phyloP scores from a whole-genome alignment of 371 early-diverging fungal species.

The Chytridiales sp. region DNA sequence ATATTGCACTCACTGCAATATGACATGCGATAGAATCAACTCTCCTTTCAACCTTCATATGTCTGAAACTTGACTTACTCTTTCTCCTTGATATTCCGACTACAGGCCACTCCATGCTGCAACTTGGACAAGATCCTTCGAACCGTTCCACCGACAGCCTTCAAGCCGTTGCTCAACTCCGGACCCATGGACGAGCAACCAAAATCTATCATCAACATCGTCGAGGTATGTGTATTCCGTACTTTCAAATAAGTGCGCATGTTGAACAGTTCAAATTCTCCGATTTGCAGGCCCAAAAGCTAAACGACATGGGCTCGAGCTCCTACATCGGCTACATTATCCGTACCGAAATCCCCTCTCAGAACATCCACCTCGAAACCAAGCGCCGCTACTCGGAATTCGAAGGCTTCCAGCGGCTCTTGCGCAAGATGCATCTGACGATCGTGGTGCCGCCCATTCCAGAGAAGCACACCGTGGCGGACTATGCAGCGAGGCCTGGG shows the following conservation, averaged over 20 bases:
- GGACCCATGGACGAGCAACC: conserved; percentile 16
- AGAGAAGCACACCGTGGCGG: conserved; percentile 87
- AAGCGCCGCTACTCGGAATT: conserved; percentile 93
- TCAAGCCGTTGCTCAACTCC: conserved; percentile 26
- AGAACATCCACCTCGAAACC: conserved; percentile 37
- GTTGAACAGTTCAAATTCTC: background rate
- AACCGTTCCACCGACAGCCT: conserved; percentile 4
- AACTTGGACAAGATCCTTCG: conserved; percentile 28
- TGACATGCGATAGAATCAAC: no score
- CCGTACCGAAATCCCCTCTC: conserved; percentile 29
- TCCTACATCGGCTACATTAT: conserved; percentile 51
- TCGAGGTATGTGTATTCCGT: conserved; percentile 25
- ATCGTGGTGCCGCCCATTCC: conserved; percentile 92
- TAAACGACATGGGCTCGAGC: conserved; percentile 36
- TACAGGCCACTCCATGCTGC: no score
- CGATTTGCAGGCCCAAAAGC: conserved; percentile 35
- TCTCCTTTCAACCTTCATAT: no score
- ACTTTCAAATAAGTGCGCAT: no score
- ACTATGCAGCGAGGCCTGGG: conserved; percentile 78
- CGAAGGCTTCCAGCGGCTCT: conserved; percentile 74
- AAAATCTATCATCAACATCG: conserved; percentile 37
- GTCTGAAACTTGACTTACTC: no score
- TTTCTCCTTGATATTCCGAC: no score
- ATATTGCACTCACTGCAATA: no score
- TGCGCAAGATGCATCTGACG: conserved; percentile 76